Conservation (phyloP, 257 asterid genomes). For the Solanum acaule region DNA sequence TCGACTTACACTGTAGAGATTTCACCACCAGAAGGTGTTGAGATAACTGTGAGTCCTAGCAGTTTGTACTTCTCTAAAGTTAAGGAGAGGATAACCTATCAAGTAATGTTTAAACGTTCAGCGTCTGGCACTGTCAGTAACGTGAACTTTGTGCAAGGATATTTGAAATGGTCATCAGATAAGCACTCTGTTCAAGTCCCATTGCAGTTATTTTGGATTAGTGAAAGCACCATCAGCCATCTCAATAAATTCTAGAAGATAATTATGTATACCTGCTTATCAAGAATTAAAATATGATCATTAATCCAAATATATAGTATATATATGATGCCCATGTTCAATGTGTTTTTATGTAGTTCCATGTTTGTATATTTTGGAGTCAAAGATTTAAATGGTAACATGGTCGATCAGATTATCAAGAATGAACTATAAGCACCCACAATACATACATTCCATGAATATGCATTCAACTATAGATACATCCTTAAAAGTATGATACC, state of each 20-base stretch:
- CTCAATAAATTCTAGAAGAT: background rate
- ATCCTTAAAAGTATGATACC: too few relatives aligned
- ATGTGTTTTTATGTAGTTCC: too few relatives aligned
- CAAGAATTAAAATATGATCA: too few relatives aligned
- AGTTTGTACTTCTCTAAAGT: background rate
- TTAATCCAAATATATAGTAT: too few relatives aligned
- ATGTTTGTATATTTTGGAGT: too few relatives aligned
- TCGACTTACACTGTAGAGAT: background rate
- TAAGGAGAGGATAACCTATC: slow-evolving; percentile 1
- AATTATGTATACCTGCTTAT: background rate
- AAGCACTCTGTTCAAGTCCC: slow-evolving; percentile 1
- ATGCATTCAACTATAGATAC: too few relatives aligned
- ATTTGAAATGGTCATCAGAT: slow-evolving; percentile 1
- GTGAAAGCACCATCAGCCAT: background rate
- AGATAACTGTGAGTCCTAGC: background rate
- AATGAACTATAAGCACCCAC: too few relatives aligned
- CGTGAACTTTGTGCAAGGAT: background rate
- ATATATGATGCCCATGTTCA: too few relatives aligned
- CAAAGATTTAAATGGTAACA: too few relatives aligned
- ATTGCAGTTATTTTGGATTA: background rate
- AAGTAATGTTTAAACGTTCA: background rate
- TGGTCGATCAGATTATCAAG: too few relatives aligned
- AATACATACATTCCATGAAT: too few relatives aligned
- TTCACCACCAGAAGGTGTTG: background rate
- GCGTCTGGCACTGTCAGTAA: background rate